A percentile compares a stretch with the other conserved stretches of the same genome.
Evolutionary conservation across 2,329 filamentous ascomycete genomes (phyloP).

Genomic region (Nemania sp.): DNA sequence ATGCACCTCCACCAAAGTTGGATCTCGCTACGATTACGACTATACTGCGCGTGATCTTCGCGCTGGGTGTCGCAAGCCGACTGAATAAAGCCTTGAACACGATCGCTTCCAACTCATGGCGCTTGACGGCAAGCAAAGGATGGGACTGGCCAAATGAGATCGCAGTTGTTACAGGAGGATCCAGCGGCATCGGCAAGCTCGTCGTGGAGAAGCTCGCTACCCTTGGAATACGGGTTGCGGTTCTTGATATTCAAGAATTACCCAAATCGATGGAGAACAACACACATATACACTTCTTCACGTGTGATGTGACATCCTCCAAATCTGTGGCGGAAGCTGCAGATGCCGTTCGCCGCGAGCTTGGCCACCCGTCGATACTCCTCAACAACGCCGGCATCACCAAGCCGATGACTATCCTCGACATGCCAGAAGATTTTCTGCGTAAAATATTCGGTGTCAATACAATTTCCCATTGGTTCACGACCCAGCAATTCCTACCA

Average conservation of each 20-base stretch:
- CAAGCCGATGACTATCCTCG: constrained; percentile 13
- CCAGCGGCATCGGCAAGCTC: constrained; percentile 24
- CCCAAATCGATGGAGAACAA: constrained; percentile 19
- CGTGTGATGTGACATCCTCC: constrained; percentile 24
- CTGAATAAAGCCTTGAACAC: constrained; percentile 18
- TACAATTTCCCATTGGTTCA: constrained; percentile 26
- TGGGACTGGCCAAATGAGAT: constrained; percentile 29
- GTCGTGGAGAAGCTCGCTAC: constrained; percentile 21
- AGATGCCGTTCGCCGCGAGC: constrained; percentile 16
- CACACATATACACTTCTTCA: constrained; percentile 18
- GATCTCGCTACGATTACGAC: constrained; percentile 2
- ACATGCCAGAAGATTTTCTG: constrained; percentile 17
- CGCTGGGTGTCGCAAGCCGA: constrained; percentile 6
- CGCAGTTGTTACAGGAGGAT: constrained; percentile 25
- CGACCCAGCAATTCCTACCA: constrained; percentile 24
- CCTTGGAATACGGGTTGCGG: constrained; percentile 20
- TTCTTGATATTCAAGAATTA: constrained; percentile 23
- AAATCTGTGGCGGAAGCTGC: constrained; percentile 19
- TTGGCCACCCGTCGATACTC: constrained; percentile 27
- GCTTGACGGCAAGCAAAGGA: constrained; percentile 15
- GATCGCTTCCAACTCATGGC: constrained; percentile 23
- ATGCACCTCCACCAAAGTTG: background rate
- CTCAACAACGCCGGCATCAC: constrained; percentile 27
- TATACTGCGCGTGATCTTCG: constrained; percentile 18
- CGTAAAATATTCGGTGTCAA: constrained; percentile 25